Conservation (phyloP, 2,329 filamentous ascomycete genomes). For the Colletotrichum theobromicola region DNA sequence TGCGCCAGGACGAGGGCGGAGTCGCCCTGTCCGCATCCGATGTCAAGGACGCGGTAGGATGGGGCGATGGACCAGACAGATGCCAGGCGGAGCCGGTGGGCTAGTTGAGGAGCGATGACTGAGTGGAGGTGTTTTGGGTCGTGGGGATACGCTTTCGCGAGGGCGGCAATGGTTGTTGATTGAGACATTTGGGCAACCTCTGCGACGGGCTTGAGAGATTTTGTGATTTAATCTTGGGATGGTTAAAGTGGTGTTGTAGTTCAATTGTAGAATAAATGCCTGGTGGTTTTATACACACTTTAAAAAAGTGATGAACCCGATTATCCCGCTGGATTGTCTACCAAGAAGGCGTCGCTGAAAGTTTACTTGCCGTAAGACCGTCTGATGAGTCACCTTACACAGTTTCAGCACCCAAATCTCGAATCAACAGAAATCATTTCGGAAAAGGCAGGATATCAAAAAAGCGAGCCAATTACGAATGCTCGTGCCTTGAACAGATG, state of each 20-base stretch:
- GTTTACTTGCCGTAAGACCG: background rate
- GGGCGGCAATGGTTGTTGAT: background rate
- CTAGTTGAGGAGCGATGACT: constrained; percentile 13
- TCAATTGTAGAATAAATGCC: background rate
- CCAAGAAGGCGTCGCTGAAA: background rate
- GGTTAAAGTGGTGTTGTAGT: background rate
- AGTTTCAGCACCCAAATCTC: background rate
- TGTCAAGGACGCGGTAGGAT: constrained; percentile 12
- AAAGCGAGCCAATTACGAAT: background rate
- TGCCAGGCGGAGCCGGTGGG: constrained; percentile 16
- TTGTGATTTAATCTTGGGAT: background rate
- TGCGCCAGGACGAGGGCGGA: constrained; percentile 15
- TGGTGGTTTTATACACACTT: background rate
- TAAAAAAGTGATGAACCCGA: background rate
- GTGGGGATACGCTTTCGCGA: constrained; percentile 9
- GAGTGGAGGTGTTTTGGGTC: background rate
- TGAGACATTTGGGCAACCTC: background rate
- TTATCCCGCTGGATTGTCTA: background rate
- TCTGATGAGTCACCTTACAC: background rate
- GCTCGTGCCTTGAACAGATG: background rate
- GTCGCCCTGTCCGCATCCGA: constrained; percentile 23
- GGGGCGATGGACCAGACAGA: constrained; percentile 17
- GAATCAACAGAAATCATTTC: background rate
- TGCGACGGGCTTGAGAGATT: background rate
- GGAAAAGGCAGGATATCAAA: background rate